Evolutionary conservation across 495 filamentous ascomycete genomes (phyloP).

Genomic region (Glonium stellatum): DNA sequence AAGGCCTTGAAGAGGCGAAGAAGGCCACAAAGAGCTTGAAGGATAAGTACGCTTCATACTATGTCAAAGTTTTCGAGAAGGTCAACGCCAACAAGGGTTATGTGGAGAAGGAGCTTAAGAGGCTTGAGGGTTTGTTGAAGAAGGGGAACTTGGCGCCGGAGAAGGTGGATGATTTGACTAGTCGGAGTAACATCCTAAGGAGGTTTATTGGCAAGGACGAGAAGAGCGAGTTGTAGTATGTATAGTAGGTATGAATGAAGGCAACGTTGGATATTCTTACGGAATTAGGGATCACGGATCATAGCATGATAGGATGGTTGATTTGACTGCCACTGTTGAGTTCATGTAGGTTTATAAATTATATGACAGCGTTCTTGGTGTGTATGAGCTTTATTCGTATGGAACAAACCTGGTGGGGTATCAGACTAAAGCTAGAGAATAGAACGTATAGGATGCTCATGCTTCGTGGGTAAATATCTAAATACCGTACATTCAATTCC

Average conservation of each 20-base stretch:
- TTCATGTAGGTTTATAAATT: not conserved
- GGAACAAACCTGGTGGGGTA: no score
- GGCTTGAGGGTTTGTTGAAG: slow-evolving; percentile 69
- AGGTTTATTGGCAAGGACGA: slow-evolving; percentile 53
- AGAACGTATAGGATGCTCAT: no score
- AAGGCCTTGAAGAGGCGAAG: slow-evolving; percentile 37
- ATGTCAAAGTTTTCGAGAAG: slow-evolving; percentile 84
- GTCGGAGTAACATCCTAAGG: slow-evolving; percentile 79
- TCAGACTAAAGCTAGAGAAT: no score
- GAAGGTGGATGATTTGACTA: slow-evolving; percentile 85
- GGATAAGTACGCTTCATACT: slow-evolving; percentile 89
- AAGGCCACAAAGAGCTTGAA: slow-evolving; percentile 60
- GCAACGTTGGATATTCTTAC: not conserved
- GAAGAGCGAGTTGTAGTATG: slow-evolving; percentile 29
- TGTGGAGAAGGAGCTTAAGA: slow-evolving; percentile 75
- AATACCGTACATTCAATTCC: no score
- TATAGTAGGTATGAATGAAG: not conserved
- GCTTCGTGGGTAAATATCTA: no score
- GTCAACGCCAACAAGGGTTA: slow-evolving; percentile 66
- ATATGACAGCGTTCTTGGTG: not conserved
- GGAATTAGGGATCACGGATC: not conserved
- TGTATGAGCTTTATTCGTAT: no score
- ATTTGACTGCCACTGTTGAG: not conserved
- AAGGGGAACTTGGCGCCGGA: slow-evolving; percentile 79
- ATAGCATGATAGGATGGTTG: not conserved